These are phyloP conservation scores for Lodderomyces pseudojiufengensis DNA, from an alignment of 1,139 yeast species.

Conservation along the genomic window DNA sequence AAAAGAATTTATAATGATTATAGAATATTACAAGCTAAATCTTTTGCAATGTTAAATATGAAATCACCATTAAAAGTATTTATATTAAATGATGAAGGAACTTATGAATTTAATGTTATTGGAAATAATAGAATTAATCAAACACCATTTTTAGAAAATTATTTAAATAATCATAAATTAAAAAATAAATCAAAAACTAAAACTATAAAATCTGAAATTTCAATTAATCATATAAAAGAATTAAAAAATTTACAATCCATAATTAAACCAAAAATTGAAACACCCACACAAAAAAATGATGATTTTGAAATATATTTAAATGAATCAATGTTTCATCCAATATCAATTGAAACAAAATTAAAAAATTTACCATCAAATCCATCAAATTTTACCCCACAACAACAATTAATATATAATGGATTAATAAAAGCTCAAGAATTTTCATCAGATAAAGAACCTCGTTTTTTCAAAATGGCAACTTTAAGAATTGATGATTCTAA, in stretches of 20 bases:
- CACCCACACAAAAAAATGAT: constrained; percentile 16
- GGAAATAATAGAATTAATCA: no score
- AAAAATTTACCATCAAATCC: constrained; percentile 14
- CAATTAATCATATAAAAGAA: constrained; percentile 21
- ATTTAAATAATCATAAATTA: no score
- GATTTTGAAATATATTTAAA: no score
- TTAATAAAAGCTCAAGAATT: constrained; percentile 19
- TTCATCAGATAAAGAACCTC: constrained; percentile 21
- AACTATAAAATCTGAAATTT: no score
- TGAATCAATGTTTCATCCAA: no score
- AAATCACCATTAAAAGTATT: constrained; percentile 31
- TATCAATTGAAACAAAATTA: constrained; percentile 22
- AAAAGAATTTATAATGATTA: constrained; percentile 26
- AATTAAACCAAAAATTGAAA: constrained; percentile 15
- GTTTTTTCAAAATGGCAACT: constrained; percentile 33
- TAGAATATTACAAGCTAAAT: constrained; percentile 27
- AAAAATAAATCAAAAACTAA: constrained; percentile 13
- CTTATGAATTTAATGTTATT: constrained; percentile 31
- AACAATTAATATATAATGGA: constrained; percentile 22
- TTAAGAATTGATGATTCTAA: constrained; percentile 22
- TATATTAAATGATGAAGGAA: constrained; percentile 25
- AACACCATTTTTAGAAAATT: no score
- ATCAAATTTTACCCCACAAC: constrained; percentile 16
- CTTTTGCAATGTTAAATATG: constrained; percentile 26
- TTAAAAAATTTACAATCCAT: constrained; percentile 17